Evolutionary conservation across 176 grass and related monocot genomes (phyloP), one percentile per base, ranked within the genome.

Genomic region (Oryza glumipatula): DNA sequence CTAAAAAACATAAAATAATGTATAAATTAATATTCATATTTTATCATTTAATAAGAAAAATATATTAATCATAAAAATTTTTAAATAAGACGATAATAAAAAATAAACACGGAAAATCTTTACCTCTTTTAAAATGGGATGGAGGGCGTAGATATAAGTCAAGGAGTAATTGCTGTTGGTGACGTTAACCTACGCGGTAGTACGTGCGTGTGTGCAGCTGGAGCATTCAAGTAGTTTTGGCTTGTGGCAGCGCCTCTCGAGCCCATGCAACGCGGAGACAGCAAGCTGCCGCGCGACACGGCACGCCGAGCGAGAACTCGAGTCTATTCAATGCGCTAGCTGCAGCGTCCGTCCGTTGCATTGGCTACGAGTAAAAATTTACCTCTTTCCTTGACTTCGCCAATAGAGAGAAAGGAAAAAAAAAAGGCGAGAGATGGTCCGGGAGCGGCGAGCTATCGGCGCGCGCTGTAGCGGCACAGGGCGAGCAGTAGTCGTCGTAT

Each of bases 151-250:
- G 4, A 32, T 30, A 35, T 30, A 36, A 36, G 35, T 36, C 33
- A 35, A 35, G 4, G 4, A 35, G 33, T 38, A 47, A 47, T 47
- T 16, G 49, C 13, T 49, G 11, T 3, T 15, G 47, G 47, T 52
- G 49, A 52, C 49, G 49, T 52, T 52, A 52, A 16, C 13, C 49
- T 52, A 52, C 49, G 13, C 4, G 16, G 49, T 52, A 16, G 49
- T 52, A 52, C 49, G 49, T 52, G 15, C 17, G 54, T 8, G 54
- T 58, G 16, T 9, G 54, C 54, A 58, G 54, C 16, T 58, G 54
- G 17, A 17, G 69, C 82, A 84, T 75, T 84, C 12, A 84, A 78
- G 38, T 49, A 72, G 38, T 49, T 23, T 84, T 19, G 80, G 74
- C 71, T 45, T 38, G 22, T 47, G 38, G 11, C 17, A 60, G 79